These are phyloP conservation scores for Dendrothele bispora DNA, from an alignment of 768 basidiomycete species.

Conservation along the genomic window DNA sequence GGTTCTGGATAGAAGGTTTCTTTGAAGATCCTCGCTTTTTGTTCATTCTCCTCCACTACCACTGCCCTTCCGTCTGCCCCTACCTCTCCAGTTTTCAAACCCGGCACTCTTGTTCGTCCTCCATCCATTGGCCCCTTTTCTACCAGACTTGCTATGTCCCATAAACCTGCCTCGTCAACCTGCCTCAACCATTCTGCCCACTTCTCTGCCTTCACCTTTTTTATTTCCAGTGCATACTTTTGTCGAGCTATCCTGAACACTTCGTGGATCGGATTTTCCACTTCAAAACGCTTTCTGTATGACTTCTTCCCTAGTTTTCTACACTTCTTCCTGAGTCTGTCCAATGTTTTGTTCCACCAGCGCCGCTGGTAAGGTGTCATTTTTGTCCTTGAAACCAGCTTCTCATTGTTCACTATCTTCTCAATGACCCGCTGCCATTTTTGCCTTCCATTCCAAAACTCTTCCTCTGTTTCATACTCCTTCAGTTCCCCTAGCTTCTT, in stretches of 20 bases:
- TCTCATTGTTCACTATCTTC: neutral
- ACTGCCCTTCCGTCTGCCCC: no score
- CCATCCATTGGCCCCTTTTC: neutral
- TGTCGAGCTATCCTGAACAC: neutral
- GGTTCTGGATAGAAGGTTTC: no score
- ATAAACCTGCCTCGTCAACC: constrained; percentile 10
- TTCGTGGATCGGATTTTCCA: constrained; percentile 1
- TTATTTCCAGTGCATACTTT: constrained; percentile 11
- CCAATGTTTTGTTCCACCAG: constrained; percentile 15
- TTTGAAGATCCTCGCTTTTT: no score
- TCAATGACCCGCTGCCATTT: neutral
- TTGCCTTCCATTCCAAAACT: neutral
- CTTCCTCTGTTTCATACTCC: no score
- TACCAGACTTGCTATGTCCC: constrained; percentile 13
- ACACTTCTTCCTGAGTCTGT: neutral
- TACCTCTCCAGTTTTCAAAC: no score
- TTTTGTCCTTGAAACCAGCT: no score
- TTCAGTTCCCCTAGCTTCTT: no score
- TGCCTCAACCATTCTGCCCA: constrained; percentile 23
- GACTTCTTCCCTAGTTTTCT: constrained; percentile 1
- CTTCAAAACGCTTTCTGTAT: neutral
- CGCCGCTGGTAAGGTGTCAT: constrained; percentile 5
- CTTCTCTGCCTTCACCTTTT: constrained; percentile 17
- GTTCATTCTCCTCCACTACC: no score
- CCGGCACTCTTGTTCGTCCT: neutral